Evolutionary conservation across 2,329 filamentous ascomycete species (phyloP), one percentile per base, ranked within the genome.

Genomic region (Didymella pomorum): DNA sequence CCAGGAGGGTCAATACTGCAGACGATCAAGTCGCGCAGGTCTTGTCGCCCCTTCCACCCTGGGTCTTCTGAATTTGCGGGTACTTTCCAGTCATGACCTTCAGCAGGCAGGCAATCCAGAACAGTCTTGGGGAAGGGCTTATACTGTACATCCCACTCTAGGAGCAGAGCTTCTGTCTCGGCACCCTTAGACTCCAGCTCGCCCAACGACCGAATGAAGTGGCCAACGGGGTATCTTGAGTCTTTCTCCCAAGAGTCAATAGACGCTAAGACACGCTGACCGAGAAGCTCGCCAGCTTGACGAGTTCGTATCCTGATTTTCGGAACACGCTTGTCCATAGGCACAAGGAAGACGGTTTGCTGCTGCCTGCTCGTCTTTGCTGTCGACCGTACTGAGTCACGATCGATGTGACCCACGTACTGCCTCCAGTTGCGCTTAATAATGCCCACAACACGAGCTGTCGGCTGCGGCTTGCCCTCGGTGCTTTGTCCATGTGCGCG

Each of bases 141-240:
- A 78, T 99, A 99, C 76, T 99, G 95, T 2, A 99, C 95, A 72
- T 99, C 95, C 79, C 93, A 97, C 76, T 99, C 95, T 26, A 99
- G 83, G 11, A 99, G 82, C 43, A 99, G 81, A 20, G 95, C 95
- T 76, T 99, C 95, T 0, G 95, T 99, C 80, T 98, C 95, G 8
- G 95, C 95, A n/a, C 91, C 92, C 77, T 99, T 98, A 6, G 91
- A 96, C 78, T 99, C 95, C 45, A 99, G 80, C 76, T 97, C 93
- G 64, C 95, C 95, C 9, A 99, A 81, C 23, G 93, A 95, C 59
- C 95, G 90, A 47, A 99, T 90, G 70, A 98, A 96, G 76, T 99
- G 95, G 11, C 95, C 95, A 18, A 92, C 86, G 1, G 95, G 95
- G 73, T 98, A 95, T 58, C 95, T 86, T 4, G 93, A 96, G 74